Evolutionary conservation across 1,284 basidiomycete species (phyloP), one percentile per base, ranked within the genome.

Genomic region (Chalciporus sp.): DNA sequence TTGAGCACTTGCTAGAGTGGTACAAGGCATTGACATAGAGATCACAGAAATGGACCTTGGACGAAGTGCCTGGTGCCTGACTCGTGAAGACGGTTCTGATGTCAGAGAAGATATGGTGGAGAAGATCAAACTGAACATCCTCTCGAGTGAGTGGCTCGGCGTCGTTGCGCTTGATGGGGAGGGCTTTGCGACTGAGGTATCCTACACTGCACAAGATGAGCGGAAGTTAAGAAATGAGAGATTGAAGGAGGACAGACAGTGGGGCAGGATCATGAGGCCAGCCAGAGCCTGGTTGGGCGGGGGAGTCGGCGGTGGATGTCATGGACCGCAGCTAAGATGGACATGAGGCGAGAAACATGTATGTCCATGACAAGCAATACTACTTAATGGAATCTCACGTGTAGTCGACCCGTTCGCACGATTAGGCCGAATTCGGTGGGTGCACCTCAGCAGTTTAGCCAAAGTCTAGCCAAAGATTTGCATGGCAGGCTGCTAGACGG

Each of bases 91-190:
- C 88, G 39, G 79, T 72, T 12, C 77, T 77, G 27, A 74, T 74
- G 70, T 94, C 84, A 55, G 78, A 77, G 74, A 95, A 95, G 64
- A 95, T 84, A 69, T 84, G 76, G 63, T 85, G 67, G 51, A 95
- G 83, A 47, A 95, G 79, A 74, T 94, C 90, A 72, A 86, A 93
- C 74, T 95, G 92, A 37, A 94, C 82, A 71, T 95, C 93, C 64
- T 84, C 82, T 55, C 89, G 82, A 23, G 86, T 88, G 61, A 92
- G 79, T 55, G 87, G 85, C 66, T 90, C 85, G 40, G 87, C 88
- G 68, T 92, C 90, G 61, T 80, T 79, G 61, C 83, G 83, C 73
- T 91, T 90, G 71, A 90, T 88, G 51, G 88, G 88, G 58, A 90
- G 73, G 35, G 82, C 81, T 72, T 88, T 90, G 62, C 87, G 78